Evolutionary conservation across 164 flowering plant genomes (phyloP).

Genomic region (Dillenia turbinata): DNA sequence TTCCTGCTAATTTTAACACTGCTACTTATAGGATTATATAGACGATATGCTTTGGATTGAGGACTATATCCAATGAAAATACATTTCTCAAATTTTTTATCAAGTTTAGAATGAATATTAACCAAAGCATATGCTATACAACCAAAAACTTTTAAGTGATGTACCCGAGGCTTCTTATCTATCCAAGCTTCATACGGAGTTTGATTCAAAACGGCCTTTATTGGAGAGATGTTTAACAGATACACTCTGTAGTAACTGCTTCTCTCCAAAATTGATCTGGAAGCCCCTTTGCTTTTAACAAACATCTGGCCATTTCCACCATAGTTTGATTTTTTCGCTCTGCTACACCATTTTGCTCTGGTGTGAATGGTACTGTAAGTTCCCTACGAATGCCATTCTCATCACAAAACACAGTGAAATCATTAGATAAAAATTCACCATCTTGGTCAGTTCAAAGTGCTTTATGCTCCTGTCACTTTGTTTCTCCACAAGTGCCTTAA

Average conservation of each 20-base stretch:
- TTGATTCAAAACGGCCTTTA: constrained; percentile 5
- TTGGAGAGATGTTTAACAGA: constrained; percentile 8
- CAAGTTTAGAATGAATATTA: too few relatives aligned
- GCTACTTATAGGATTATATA: too few relatives aligned
- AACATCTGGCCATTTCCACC: constrained; percentile 16
- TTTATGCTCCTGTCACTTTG: constrained; percentile 3
- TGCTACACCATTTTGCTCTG: constrained; percentile 15
- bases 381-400: not conserved
- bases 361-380: not conserved
- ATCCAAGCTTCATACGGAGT: constrained; percentile 17
- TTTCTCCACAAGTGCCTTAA: constrained; percentile 11
- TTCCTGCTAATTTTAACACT: too few relatives aligned
- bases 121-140: too few relatives aligned
- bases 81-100: too few relatives aligned
- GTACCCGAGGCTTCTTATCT: constrained; percentile 9
- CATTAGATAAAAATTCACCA: constrained; percentile 5
- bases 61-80: too few relatives aligned
- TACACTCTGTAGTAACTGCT: constrained; percentile 9
- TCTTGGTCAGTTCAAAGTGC: constrained; percentile 1
- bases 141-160: constrained; percentile 12
- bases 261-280: constrained; percentile 15
- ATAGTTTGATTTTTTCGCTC: constrained; percentile 15
- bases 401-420: constrained; percentile 2
- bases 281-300: constrained; percentile 12
- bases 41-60: too few relatives aligned